Evolutionary conservation across 176 grass and related monocot species (phyloP), one percentile per base, ranked within the genome.

Genomic region (Juncus inflexus): DNA sequence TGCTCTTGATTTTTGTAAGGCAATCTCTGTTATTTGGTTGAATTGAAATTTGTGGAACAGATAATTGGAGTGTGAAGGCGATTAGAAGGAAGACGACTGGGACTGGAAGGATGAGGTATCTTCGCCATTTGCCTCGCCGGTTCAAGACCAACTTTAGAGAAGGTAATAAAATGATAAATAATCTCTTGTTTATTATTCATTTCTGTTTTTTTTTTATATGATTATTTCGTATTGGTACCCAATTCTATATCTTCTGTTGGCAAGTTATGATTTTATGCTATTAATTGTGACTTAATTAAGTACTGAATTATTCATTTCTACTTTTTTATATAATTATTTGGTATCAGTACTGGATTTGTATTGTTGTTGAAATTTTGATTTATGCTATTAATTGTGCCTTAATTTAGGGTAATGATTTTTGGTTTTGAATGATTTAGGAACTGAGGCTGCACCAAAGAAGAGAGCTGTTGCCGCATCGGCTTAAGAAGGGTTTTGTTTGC

Each of bases 81-180:
- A 95, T 95, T 60, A 77, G 85, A 72, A 83, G 90, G 69, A 95
- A 95, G 85, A 95, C 85, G 35, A 95, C 90, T 0, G 90, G 90
- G 4, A 89, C 85, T 0, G 90, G 90, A 7, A 82, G 90, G 69
- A 95, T 95, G 90, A 89, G 90, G 79, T 89, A 95, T 79, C 77
- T 95, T 40, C 85, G 90, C 13, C 90, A 95, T 0, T 39, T 95
- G 15, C 90, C 90, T 28, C 69, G 76, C 42, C 80, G 85, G 40
- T 94, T 94, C 81, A 94, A 94, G 78, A 94, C 81, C 81, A 85
- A 85, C 78, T 95, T 95, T 78, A 77, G 90, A 74, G 86, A 95
- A 84, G 90, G 90, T 95, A 89, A 55, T 41, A 11, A 28, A 28
- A 28, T 28, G 19, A 28, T 28, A 28, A 28, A 28, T 1, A 28